These are phyloP conservation scores for Linanthus parryae DNA, from an alignment of 148 eudicot species.

Conservation along the genomic window DNA sequence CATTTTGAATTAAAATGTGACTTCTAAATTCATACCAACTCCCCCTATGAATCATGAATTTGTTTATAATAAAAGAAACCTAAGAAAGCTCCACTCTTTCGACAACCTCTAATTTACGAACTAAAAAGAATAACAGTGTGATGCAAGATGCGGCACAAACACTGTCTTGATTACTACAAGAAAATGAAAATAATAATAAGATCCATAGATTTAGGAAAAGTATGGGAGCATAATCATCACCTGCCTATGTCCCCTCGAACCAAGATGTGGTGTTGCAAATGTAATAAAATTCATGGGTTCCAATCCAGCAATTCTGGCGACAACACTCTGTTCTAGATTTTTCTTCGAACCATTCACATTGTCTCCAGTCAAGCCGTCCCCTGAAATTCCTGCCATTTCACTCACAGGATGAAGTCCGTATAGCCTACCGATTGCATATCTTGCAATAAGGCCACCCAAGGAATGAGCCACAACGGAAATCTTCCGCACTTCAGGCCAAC, in stretches of 20 bases:
- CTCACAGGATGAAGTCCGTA: slow-evolving; percentile 27
- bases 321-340: slow-evolving; percentile 17
- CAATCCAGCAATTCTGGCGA: slow-evolving; percentile 64
- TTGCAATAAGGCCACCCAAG: slow-evolving; percentile 88
- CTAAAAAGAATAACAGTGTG: not conserved
- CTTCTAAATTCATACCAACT: no score
- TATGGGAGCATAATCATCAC: slow-evolving; percentile 19
- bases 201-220: not conserved
- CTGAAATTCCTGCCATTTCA: slow-evolving; percentile 11
- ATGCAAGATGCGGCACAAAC: not conserved
- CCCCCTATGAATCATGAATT: not conserved
- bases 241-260: slow-evolving; percentile 91
- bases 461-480: slow-evolving; percentile 90
- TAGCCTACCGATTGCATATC: slow-evolving; percentile 78
- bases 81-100: no score
- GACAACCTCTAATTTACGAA: not conserved
- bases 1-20: no score
- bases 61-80: not conserved
- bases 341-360: slow-evolving; percentile 14
- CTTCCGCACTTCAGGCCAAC: slow-evolving; percentile 62
- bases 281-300: slow-evolving; percentile 85
- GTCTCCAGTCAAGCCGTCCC: slow-evolving; percentile 18
- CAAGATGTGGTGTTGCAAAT: slow-evolving; percentile 93
- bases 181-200: not conserved
- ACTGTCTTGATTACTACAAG: not conserved